Conservation (phyloP, 371 early-diverging fungal species). For the Syncephalis fuscata region DNA sequence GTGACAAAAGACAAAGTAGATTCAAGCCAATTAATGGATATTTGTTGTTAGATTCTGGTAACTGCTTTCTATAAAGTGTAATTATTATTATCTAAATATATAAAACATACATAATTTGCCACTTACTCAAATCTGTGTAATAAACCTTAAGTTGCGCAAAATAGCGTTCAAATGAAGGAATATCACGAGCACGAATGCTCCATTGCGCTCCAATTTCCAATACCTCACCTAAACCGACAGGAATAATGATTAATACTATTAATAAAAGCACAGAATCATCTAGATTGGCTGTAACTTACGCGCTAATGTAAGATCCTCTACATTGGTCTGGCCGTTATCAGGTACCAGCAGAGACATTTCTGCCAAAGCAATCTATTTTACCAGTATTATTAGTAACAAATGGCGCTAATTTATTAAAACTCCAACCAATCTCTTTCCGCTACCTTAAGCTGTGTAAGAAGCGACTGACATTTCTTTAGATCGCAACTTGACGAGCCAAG, state of each 20-base stretch:
- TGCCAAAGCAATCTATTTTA: slow-evolving; percentile 46
- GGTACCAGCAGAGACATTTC: slow-evolving; percentile 54
- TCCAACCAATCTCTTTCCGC: no score
- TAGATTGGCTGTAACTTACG: slow-evolving; percentile 27
- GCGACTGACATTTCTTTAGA: slow-evolving; percentile 48
- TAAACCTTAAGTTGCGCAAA: slow-evolving; percentile 83
- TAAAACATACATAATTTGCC: not conserved
- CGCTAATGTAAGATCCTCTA: slow-evolving; percentile 43
- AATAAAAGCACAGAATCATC: not conserved
- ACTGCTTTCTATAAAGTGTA: not conserved
- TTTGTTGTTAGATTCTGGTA: slow-evolving; percentile 61
- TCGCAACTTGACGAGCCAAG: slow-evolving; percentile 47
- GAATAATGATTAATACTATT: no score
- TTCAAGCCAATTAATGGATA: slow-evolving; percentile 82
- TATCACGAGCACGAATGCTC: slow-evolving; percentile 68
- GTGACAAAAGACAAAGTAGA: slow-evolving; percentile 76
- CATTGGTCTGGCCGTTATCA: slow-evolving; percentile 31
- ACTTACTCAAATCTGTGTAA: slow-evolving; percentile 68
- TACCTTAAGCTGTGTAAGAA: slow-evolving; percentile 62
- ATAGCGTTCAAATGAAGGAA: slow-evolving; percentile 84
- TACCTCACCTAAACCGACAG: slow-evolving; percentile 74
- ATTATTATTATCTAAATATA: not conserved
- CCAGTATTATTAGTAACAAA: slow-evolving; percentile 3
- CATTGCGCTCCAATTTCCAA: slow-evolving; percentile 84
- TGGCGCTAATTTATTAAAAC: slow-evolving; percentile 15